Percentiles rank a stretch among this genome's conserved stretches.
Conservation (phyloP, 106 monocot species). For the Alisma plantagoaquatica region DNA sequence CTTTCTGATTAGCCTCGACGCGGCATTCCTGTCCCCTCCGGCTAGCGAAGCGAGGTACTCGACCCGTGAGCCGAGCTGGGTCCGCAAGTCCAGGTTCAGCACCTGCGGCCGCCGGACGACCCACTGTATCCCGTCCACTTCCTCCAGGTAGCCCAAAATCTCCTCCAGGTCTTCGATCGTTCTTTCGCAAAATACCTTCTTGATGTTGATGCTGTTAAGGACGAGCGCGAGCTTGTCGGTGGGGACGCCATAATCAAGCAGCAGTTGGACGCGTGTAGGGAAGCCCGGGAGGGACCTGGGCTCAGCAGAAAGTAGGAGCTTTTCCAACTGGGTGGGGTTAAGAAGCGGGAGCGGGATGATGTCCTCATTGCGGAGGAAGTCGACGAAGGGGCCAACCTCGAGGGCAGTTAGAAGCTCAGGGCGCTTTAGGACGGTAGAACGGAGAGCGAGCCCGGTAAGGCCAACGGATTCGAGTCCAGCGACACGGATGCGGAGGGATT, state of each 20-base stretch:
- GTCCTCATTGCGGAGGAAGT: constrained; percentile 18
- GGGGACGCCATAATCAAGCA: constrained; percentile 32
- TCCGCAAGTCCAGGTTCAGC: constrained; percentile 38
- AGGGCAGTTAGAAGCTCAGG: constrained; percentile 33
- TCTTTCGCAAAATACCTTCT: constrained; percentile 40
- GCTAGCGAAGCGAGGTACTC: constrained; percentile 35
- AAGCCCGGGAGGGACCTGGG: constrained; percentile 11
- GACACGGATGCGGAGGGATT: constrained; percentile 28
- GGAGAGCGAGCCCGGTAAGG: constrained; percentile 14
- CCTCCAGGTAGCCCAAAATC: constrained; percentile 30
- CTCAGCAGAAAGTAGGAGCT: constrained; percentile 23
- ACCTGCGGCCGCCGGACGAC: constrained; percentile 52
- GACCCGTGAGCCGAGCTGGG: constrained; percentile 41
- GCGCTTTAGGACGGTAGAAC: constrained; percentile 14
- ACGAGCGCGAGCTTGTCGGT: constrained; percentile 28
- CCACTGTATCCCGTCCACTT: constrained; percentile 17
- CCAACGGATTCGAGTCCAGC: constrained; percentile 19
- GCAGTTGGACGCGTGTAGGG: constrained; percentile 8
- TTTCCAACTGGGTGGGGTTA: constrained; percentile 33
- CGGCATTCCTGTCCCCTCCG: constrained; percentile 29
- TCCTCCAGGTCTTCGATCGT: constrained; percentile 22
- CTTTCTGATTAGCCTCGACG: constrained; percentile 32
- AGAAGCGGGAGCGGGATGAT: constrained; percentile 13
- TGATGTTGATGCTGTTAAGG: constrained; percentile 34
- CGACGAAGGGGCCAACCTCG: constrained; percentile 19